Conservation (phyloP, 768 basidiomycete genomes). For the Clitopilus hobsonii region DNA sequence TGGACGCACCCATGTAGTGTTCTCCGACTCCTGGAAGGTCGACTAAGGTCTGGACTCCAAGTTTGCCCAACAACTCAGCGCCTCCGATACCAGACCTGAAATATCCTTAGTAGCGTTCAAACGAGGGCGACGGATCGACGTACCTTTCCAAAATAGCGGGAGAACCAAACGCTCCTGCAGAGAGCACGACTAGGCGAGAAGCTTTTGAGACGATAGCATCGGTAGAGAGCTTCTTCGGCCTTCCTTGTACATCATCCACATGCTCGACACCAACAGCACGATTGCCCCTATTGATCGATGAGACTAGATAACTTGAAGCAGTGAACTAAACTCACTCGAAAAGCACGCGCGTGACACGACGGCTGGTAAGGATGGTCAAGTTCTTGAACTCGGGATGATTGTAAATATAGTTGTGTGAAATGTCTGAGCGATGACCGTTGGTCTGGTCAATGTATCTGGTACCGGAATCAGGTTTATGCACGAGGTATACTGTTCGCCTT, state of each 20-base stretch:
- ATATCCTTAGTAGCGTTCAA: not conserved
- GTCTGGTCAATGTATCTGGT: conserved; percentile 49
- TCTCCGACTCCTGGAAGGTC: conserved; percentile 77
- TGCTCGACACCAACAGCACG: conserved; percentile 51
- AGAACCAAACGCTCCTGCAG: conserved; percentile 52
- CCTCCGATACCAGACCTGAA: conserved; percentile 63
- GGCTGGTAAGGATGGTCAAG: conserved; percentile 32
- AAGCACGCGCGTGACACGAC: conserved; percentile 41
- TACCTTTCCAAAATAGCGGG: conserved; percentile 51
- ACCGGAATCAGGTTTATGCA: not conserved
- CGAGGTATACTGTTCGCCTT: not conserved
- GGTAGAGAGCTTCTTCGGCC: conserved; percentile 13
- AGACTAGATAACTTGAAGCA: not conserved
- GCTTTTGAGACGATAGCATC: conserved; percentile 25
- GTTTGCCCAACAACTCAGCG: conserved; percentile 34
- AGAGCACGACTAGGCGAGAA: conserved; percentile 42
- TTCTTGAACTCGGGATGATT: conserved; percentile 39
- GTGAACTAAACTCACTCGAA: conserved; percentile 33
- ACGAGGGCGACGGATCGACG: not conserved
- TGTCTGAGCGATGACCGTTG: conserved; percentile 53
- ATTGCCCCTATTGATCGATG: conserved; percentile 22
- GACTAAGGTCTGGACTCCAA: conserved; percentile 44
- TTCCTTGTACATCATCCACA: conserved; percentile 27
- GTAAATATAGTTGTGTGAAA: conserved; percentile 49
- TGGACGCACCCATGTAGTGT: conserved; percentile 47